phyloP scores from a whole-genome alignment of 2,329 filamentous ascomycete genomes.

The Didymella sp. region DNA sequence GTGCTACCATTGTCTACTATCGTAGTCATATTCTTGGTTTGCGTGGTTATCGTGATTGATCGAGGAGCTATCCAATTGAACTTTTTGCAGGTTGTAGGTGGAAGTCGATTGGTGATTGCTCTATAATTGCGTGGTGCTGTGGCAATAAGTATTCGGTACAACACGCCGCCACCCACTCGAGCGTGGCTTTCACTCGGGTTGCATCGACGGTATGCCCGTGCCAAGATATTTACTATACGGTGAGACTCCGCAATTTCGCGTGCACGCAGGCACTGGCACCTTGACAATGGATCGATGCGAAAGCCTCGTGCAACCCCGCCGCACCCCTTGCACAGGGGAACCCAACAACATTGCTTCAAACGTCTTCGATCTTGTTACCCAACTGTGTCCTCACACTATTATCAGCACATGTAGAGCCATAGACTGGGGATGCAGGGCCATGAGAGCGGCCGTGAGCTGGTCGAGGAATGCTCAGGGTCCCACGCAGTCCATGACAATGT shows the following conservation, averaged over 20 bases:
- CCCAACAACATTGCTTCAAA: not conserved
- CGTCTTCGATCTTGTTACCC: not conserved
- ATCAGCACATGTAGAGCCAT: constrained; percentile 10
- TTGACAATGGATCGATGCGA: not conserved
- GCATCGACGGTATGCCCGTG: not conserved
- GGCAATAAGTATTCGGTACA: not conserved
- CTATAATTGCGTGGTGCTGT: not conserved
- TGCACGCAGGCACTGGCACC: not conserved
- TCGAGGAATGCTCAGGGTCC: constrained; percentile 8
- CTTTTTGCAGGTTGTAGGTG: not conserved
- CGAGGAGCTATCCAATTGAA: not conserved
- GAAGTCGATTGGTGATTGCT: not conserved
- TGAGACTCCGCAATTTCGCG: not conserved
- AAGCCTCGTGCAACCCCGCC: not conserved
- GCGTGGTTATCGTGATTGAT: not conserved
- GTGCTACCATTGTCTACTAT: not conserved
- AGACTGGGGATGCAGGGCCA: constrained; percentile 2
- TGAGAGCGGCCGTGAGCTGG: constrained; percentile 4
- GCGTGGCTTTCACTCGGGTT: not conserved
- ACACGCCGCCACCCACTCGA: not conserved
- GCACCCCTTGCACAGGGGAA: constrained; percentile 1
- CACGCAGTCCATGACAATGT: not conserved
- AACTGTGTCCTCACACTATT: constrained; percentile 11
- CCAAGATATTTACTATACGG: not conserved
- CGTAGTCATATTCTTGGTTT: not conserved